Evolutionary conservation across 192 early-diverging fungal species (phyloP).

Genomic region (Podila epigama): DNA sequence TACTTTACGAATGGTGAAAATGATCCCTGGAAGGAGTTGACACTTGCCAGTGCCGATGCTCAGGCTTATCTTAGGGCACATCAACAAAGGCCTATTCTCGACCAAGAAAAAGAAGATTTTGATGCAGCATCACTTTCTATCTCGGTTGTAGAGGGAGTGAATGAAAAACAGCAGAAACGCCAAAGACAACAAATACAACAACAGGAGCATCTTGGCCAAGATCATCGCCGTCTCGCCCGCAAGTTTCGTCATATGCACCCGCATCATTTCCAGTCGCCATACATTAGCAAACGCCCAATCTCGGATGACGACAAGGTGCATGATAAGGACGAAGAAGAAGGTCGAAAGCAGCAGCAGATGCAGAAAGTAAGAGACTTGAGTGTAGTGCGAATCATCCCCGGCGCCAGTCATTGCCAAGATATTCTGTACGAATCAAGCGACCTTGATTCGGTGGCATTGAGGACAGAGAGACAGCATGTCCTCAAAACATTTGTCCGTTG

Average conservation of each 20-base stretch:
- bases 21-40: conserved; percentile 69
- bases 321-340: not conserved
- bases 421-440: conserved; percentile 38
- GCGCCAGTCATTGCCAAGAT: conserved; percentile 38
- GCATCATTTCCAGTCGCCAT: not conserved
- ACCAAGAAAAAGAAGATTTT: too few relatives aligned
- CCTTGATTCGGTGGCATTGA: conserved; percentile 10
- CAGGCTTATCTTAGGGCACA: conserved; percentile 12
- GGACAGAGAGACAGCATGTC: conserved; percentile 29
- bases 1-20: conserved; percentile 72
- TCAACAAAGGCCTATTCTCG: too few relatives aligned
- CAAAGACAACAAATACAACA: not conserved
- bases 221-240: not conserved
- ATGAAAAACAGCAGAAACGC: too few relatives aligned
- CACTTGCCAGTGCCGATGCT: conserved; percentile 26
- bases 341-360: not conserved
- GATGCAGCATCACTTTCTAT: too few relatives aligned
- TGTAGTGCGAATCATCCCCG: conserved; percentile 26
- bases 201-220: not conserved
- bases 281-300: not conserved
- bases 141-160: too few relatives aligned
- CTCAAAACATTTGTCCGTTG: conserved; percentile 40
- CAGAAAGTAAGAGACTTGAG: conserved; percentile 2
- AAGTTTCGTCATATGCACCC: not conserved
- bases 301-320: not conserved